Base-by-base conservation (phyloP, 345 rosid genomes). In the Pistacia vera region DNA sequence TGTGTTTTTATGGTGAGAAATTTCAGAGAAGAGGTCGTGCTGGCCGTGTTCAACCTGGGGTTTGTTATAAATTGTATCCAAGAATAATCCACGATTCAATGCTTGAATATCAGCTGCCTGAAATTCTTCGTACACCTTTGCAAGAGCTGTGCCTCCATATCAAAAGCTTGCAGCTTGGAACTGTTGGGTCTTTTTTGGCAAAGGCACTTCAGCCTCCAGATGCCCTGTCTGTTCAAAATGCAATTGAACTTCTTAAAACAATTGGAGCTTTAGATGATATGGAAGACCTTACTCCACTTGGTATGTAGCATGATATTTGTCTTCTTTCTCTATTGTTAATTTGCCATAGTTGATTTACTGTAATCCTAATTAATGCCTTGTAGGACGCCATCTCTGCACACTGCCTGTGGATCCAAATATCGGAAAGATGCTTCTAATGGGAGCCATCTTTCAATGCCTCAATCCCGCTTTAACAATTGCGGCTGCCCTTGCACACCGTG, bases 121-220 rank as follows among this genome's bases (percentile, higher is more conserved):
- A 93, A 86, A 95, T 95, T 75, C 93, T 93, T 36, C 89, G 99
- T 71, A 95, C 97, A 35, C 99, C 99, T 71, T 81, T 93, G 78
- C 98, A 95, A 90, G 97, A 93, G 80, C 85, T 95, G 72, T 93
- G 97, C 76, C 85, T 95, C 48, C 93, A 95, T 82, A 91, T 95
- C 73, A 95, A 93, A 79, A 92, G 97, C 75, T 86, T 95, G 89
- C 93, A 92, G 80, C 95, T 95, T 78, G 99, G 97, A 66, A 77
- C 86, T n/a, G 87, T 92, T 64, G 98, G 93, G 49, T 86, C 92
- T 38, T 95, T 95, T 85, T 85, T 95, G 82, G 89, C 93, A 13
- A 93, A 93, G 95, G 99, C 98, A 48, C 91, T 93, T 71, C 97
- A 95, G 91, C 98, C 98, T 7, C 99, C 98, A 41, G 97, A 95